Conservation (phyloP, 2,329 filamentous ascomycete genomes). For the Xylariaceae sp. region DNA sequence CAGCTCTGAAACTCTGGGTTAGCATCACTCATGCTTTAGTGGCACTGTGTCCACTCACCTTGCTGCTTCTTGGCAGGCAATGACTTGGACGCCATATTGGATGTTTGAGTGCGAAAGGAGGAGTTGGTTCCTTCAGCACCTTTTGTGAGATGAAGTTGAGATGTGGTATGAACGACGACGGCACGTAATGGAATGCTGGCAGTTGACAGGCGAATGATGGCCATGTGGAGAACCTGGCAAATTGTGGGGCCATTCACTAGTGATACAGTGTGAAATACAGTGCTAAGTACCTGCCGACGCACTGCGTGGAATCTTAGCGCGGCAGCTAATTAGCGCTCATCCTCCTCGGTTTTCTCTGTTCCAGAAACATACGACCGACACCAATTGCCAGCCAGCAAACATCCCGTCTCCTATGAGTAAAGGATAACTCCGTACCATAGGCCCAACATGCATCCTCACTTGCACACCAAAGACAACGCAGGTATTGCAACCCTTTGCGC, state of each 20-base stretch:
- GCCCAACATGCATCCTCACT: constrained; percentile 84
- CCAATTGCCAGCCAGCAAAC: constrained; percentile 2
- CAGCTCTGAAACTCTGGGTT: constrained; percentile 53
- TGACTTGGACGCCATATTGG: constrained; percentile 46
- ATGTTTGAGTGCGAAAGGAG: not conserved
- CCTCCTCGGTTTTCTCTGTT: not conserved
- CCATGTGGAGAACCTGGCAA: constrained; percentile 17
- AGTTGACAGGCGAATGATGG: constrained; percentile 23
- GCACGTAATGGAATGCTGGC: not conserved
- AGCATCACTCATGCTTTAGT: constrained; percentile 13
- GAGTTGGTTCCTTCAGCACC: not conserved
- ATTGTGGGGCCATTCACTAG: constrained; percentile 18
- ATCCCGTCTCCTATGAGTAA: not conserved
- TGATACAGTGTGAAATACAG: not conserved
- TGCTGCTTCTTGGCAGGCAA: constrained; percentile 66
- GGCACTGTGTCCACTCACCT: constrained; percentile 41
- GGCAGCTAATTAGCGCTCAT: not conserved
- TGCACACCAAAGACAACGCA: constrained; percentile 86
- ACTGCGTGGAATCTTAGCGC: not conserved
- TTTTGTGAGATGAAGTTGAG: constrained; percentile 1
- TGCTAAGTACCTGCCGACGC: not conserved
- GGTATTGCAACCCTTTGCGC: constrained; percentile 48
- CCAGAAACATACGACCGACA: constrained; percentile 10
- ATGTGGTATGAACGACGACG: constrained; percentile 6
- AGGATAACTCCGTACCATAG: not conserved